Evolutionary conservation across 257 asterid genomes (phyloP).

Genomic region (Scutellaria barbata): DNA sequence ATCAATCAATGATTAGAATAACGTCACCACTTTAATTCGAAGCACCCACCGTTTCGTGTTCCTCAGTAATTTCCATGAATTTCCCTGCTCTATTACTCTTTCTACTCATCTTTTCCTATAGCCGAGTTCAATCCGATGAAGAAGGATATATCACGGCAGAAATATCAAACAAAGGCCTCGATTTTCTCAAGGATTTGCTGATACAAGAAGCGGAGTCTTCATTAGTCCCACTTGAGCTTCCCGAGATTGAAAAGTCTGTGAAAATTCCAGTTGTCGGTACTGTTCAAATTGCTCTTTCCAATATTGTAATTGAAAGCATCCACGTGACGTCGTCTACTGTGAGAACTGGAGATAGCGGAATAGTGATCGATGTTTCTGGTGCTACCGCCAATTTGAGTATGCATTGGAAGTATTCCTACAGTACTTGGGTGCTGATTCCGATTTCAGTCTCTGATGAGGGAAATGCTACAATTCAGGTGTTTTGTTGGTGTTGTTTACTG

Average conservation of each 20-base stretch:
- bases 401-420: constrained; percentile 84
- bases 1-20: not conserved
- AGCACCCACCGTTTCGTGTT: not conserved
- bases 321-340: constrained; percentile 67
- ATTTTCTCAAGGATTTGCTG: constrained; percentile 68
- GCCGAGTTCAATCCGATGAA: constrained; percentile 48
- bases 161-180: constrained; percentile 78
- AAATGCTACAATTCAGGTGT: constrained; percentile 74
- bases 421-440: constrained; percentile 60
- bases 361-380: constrained; percentile 67
- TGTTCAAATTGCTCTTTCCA: constrained; percentile 59
- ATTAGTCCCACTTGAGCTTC: constrained; percentile 75
- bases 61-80: constrained; percentile 23
- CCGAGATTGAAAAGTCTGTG: constrained; percentile 54
- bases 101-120: constrained; percentile 31
- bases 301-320: constrained; percentile 52
- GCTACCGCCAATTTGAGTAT: constrained; percentile 81
- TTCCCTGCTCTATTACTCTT: constrained; percentile 33
- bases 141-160: constrained; percentile 60
- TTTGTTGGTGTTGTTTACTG: not conserved
- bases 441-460: constrained; percentile 72
- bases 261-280: constrained; percentile 74
- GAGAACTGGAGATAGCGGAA: constrained; percentile 68
- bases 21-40: constrained; percentile 1
- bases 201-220: constrained; percentile 62